phyloP scores from a whole-genome alignment of 306 rosid species.

The Urtica urens region DNA sequence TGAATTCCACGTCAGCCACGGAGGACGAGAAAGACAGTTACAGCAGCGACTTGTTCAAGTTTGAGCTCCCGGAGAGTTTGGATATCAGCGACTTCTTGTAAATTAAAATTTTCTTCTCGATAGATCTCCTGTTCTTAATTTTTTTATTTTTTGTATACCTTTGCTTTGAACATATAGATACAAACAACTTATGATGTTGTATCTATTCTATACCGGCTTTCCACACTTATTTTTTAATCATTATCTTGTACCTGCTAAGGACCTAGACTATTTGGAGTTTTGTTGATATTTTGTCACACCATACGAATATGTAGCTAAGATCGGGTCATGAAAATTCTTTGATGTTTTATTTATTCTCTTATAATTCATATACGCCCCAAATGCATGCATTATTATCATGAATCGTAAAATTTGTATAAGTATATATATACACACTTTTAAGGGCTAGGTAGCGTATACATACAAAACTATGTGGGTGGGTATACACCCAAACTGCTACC shows the following conservation, averaged over 20 bases:
- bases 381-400: too few species aligned
- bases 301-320: too few species aligned
- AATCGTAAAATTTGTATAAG: too few species aligned
- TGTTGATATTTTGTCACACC: background rate
- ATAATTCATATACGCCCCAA: too few species aligned
- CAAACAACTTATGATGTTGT: background rate
- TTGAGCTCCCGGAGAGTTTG: slow-evolving; percentile 74
- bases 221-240: background rate
- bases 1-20: slow-evolving; percentile 50
- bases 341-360: too few species aligned
- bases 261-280: background rate
- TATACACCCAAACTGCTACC: too few species aligned
- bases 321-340: too few species aligned
- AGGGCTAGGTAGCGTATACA: too few species aligned
- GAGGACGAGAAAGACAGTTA: slow-evolving; percentile 78
- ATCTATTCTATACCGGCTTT: background rate
- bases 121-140: too few species aligned
- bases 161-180: background rate
- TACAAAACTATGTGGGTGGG: too few species aligned
- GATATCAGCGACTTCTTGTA: slow-evolving; percentile 65
- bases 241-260: background rate
- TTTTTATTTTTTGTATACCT: background rate
- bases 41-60: slow-evolving; percentile 60
- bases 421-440: too few species aligned
- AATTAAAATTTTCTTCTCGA: slow-evolving; percentile 16